Evolutionary conservation across 768 basidiomycete genomes (phyloP), one percentile per base, ranked within the genome.

Genomic region (Suillus subalutaceus): DNA sequence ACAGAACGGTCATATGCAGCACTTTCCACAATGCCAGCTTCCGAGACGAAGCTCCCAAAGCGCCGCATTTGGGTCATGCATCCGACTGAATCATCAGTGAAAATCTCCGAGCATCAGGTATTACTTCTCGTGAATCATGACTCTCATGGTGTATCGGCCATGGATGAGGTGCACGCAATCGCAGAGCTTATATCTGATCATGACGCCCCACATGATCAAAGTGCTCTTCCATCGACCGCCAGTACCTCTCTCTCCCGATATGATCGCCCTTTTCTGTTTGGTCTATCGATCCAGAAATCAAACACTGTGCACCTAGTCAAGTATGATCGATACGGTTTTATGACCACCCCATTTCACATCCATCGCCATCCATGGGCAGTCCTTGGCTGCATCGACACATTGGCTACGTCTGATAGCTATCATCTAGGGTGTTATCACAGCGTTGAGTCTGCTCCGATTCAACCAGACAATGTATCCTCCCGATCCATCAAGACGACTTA

Each of bases 201-300:
- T 5, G 50, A 52, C 6, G 30, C 16, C 52, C 18, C 26, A 18
- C 30, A 18, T 32, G 30, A 53, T 53, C 52, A 53, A 53, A 53
- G 30, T 53, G 30, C 16, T 32, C 16, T 10, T 32, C 52, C 26
- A 1, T 53, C 16, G 30, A 32, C 16, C 9, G 16, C 30, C 30
- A 53, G 30, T 26, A 30, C 30, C 9, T 53, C 52, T 53, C 52
- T 53, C 30, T 30, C 52, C 9, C 8, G 30, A 30, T 53, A 53
- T 53, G 16, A 53, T 32, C 52, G 52, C 52, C 30, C 52, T 9
- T 53, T 53, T 53, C 30, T 53, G 16, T 53, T 53, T 18, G 52
- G 52, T 53, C 9, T 53, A 53, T 53, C 30, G 52, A 53, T 53
- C 30, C 52, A 53, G 30, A 53, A 53, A 32, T 53, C 52, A 32